phyloP scores from a whole-genome alignment of 176 grass and related monocot genomes.

The Oryza brachyantha region DNA sequence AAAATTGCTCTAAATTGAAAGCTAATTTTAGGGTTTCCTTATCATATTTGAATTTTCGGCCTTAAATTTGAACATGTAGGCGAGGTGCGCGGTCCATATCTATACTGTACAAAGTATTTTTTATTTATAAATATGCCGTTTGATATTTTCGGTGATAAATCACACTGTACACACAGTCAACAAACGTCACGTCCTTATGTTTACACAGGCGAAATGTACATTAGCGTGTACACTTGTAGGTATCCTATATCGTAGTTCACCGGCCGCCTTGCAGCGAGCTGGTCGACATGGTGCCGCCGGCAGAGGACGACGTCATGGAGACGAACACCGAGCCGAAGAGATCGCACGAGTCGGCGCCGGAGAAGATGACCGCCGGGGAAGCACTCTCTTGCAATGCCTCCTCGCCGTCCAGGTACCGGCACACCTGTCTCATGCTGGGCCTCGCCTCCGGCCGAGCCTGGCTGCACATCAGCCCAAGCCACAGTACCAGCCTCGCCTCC shows the following conservation, averaged over 20 bases:
- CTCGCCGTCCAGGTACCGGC: slow-evolving; percentile 26
- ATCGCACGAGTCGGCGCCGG: background rate
- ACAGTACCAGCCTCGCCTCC: slow-evolving; percentile 41
- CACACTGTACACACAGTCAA: background rate
- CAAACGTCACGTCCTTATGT: background rate
- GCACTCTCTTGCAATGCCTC: slow-evolving; percentile 25
- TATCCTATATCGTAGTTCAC: background rate
- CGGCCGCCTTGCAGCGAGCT: slow-evolving; percentile 26
- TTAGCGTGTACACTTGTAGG: too few relatives aligned
- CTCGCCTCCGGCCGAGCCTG: slow-evolving; percentile 35
- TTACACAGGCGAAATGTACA: too few relatives aligned
- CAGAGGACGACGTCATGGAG: slow-evolving; percentile 32
- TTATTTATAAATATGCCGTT: too few relatives aligned
- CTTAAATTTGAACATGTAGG: too few relatives aligned
- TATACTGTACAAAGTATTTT: too few relatives aligned
- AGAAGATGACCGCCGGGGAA: slow-evolving; percentile 22
- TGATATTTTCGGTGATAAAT: too few relatives aligned
- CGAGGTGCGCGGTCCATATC: too few relatives aligned
- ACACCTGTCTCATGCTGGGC: slow-evolving; percentile 47
- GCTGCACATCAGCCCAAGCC: slow-evolving; percentile 46
- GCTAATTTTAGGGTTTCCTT: too few relatives aligned
- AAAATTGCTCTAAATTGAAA: too few relatives aligned
- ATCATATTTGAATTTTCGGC: too few relatives aligned
- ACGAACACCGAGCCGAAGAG: background rate
- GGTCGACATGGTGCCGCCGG: slow-evolving; percentile 16